These are phyloP conservation scores for Fennellomyces sp. DNA, from an alignment of 371 early-diverging fungal genomes.

Conservation along the genomic window DNA sequence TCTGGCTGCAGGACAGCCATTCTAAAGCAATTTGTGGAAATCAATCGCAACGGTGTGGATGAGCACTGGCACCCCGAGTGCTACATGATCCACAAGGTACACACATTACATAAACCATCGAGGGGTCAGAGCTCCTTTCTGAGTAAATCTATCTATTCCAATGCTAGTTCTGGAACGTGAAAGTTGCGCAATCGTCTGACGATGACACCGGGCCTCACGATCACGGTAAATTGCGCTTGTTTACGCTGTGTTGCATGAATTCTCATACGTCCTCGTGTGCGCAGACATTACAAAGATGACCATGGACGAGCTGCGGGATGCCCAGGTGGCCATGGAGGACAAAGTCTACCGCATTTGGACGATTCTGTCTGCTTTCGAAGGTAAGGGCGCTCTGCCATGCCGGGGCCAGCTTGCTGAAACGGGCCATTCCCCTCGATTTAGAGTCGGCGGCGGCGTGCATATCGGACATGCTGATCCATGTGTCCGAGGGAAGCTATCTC, in stretches of 20 bases:
- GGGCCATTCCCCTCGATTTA: no score
- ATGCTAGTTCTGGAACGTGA: conserved; percentile 86
- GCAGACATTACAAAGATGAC: conserved; percentile 26
- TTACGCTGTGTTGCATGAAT: no score
- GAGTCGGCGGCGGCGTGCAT: conserved; percentile 97
- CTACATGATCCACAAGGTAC: conserved; percentile 94
- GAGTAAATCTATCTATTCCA: no score
- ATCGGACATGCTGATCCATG: conserved; percentile 93
- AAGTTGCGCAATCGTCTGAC: conserved; percentile 40
- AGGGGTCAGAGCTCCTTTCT: not conserved
- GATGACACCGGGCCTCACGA: not conserved
- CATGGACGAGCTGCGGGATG: conserved; percentile 49
- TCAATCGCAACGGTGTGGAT: conserved; percentile 77
- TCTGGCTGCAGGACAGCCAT: conserved; percentile 95
- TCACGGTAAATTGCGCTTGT: no score
- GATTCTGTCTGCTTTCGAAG: conserved; percentile 83
- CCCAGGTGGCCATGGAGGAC: conserved; percentile 68
- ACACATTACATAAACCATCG: not conserved
- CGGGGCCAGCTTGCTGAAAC: no score
- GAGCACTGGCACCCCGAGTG: conserved; percentile 99
- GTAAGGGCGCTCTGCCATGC: no score
- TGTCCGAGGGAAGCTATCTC: conserved; percentile 81
- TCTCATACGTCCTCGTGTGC: no score
- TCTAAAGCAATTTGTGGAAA: conserved; percentile 94
- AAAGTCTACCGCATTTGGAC: conserved; percentile 86